These are phyloP conservation scores for Chalciporus sphaerocephalus DNA, from an alignment of 768 basidiomycete genomes.

Conservation along the genomic window DNA sequence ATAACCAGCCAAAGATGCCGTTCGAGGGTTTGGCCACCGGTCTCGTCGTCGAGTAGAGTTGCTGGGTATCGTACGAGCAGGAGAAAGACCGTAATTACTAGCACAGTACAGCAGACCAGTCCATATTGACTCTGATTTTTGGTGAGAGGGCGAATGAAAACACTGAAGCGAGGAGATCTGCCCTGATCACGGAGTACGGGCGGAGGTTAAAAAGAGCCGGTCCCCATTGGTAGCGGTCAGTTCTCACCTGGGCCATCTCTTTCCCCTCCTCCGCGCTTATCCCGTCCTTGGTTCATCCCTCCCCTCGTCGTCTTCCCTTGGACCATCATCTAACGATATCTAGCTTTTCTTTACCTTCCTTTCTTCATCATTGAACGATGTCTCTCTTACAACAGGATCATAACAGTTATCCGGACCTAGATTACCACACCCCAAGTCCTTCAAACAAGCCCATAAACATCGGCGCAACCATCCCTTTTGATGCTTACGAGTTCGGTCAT, in stretches of 20 bases:
- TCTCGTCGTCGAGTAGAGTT: too few species aligned
- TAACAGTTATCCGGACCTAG: slow-evolving; percentile 18
- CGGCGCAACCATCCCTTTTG: slow-evolving; percentile 30
- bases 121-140: too few species aligned
- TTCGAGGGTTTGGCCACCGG: too few species aligned
- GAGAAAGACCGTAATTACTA: too few species aligned
- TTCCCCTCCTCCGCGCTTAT: slow-evolving; percentile 21
- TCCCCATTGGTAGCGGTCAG: slow-evolving; percentile 17
- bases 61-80: too few species aligned
- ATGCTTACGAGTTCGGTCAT: slow-evolving; percentile 38
- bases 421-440: slow-evolving; percentile 25
- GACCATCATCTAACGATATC: slow-evolving; percentile 7
- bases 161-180: neutral
- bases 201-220: slow-evolving; percentile 32
- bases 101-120: too few species aligned
- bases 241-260: slow-evolving; percentile 29
- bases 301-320: slow-evolving; percentile 1
- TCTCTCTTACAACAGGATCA: slow-evolving; percentile 29
- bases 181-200: slow-evolving; percentile 7
- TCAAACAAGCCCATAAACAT: slow-evolving; percentile 27
- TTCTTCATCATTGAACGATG: slow-evolving; percentile 11
- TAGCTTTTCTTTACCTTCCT: neutral
- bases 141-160: neutral
- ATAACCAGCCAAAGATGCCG: neutral
- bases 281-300: slow-evolving; percentile 2